Conservation (phyloP, 2,329 filamentous ascomycete genomes). For the Sclerotinia minor region DNA sequence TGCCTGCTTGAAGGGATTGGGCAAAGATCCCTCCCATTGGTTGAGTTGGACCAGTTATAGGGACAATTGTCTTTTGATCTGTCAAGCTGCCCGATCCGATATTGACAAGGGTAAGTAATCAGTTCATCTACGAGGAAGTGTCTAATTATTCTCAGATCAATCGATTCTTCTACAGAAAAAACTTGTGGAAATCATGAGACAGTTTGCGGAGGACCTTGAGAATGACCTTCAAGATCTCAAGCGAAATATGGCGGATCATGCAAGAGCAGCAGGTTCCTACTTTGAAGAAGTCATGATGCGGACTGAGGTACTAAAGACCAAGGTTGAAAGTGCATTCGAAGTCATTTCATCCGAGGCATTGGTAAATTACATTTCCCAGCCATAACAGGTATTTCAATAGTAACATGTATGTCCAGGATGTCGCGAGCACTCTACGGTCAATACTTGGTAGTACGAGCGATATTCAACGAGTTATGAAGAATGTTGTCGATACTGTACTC, state of each 20-base stretch:
- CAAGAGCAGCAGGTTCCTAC: conserved; percentile 31
- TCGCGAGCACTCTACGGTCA: conserved; percentile 20
- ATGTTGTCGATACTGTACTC: conserved; percentile 27
- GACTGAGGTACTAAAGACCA: conserved; percentile 32
- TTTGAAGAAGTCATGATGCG: conserved; percentile 33
- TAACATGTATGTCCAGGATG: conserved; percentile 3
- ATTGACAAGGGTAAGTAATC: conserved; percentile 53
- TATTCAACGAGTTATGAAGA: conserved; percentile 29
- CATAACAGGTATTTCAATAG: background rate
- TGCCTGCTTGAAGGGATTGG: conserved; percentile 55
- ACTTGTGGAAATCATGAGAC: conserved; percentile 37
- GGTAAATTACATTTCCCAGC: background rate
- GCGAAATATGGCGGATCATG: conserved; percentile 31
- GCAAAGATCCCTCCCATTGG: conserved; percentile 58
- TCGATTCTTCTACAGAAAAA: conserved; percentile 38
- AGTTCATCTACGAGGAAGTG: background rate
- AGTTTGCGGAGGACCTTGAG: conserved; percentile 35
- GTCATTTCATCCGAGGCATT: conserved; percentile 31
- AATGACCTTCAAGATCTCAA: conserved; percentile 34
- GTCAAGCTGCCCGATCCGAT: conserved; percentile 58
- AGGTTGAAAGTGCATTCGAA: conserved; percentile 34
- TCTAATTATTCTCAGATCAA: conserved; percentile 38
- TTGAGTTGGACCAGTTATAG: conserved; percentile 63
- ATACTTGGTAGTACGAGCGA: conserved; percentile 27
- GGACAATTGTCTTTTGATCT: conserved; percentile 62